Evolutionary conservation across 2,329 filamentous ascomycete genomes (phyloP), one percentile per base, ranked within the genome.

Genomic region (Alternaria tenuissima): DNA sequence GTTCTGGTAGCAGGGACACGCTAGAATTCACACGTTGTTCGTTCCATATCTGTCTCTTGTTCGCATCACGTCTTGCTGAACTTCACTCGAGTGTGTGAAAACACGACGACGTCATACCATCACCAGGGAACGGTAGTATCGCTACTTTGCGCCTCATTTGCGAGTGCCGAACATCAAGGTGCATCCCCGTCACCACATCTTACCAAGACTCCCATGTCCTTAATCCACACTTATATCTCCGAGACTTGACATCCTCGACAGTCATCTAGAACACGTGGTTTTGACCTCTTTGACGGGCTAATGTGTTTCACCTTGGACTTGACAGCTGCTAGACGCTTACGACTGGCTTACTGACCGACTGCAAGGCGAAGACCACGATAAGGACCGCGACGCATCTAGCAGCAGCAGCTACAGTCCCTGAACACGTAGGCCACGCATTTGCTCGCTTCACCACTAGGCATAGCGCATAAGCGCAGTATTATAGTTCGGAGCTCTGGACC

Each of bases 51-150:
- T 30, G 34, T 38, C 48, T 43, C 43, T 52, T 28, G 24, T 47
- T 20, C 36, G 47, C 30, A 22, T n/a, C 46, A 41, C 32, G 28
- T 26, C 7, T 36, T 14, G 46, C 43, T 26, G 18, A 26, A 22
- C 18, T 34, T 18, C 24, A 26, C 34, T 34, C 22, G 26, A 18
- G 39, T 30, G 18, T 62, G 46, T 32, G 26, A 49, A n/a, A 24
- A 38, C 32, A 22, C 48, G 22, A 39, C 57, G 57, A 63, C 61
- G 61, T 60, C 61, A 61, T 57, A 26, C 26, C 12, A 22, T 47
- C 46, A 36, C 41, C 22, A 26, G 41, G 47, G 36, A 41, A 42
- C 26, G 36, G 42, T 26, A 14, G 36, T 48, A 22, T 49, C 52
- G 56, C 18, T 20, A 56, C 46, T 30, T 47, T 16, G 18, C 36